A percentile compares a stretch with the other conserved stretches of the same genome.
phyloP scores from a whole-genome alignment of 257 asterid genomes.

The Rauvolfia tetraphylla region DNA sequence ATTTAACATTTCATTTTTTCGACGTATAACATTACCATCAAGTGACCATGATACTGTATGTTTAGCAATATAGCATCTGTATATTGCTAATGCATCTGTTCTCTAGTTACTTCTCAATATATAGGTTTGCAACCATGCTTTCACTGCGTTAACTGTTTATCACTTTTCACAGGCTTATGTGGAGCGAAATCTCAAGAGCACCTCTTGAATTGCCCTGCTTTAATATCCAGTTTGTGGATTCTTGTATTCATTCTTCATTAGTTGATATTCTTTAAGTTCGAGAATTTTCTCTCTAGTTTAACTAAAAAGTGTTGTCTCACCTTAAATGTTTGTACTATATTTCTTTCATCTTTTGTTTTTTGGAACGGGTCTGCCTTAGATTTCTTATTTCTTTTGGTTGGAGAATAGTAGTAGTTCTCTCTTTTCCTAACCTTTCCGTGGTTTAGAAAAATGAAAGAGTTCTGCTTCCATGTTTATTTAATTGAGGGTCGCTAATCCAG shows the following conservation, averaged over 20 bases:
- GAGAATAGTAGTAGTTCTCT: not conserved
- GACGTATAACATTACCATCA: not conserved
- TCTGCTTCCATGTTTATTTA: not conserved
- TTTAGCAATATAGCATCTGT: too few relatives aligned
- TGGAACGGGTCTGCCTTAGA: not conserved
- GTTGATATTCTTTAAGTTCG: not conserved
- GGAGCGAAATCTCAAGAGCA: conserved; percentile 53
- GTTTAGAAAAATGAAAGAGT: not conserved
- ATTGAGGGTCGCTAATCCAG: not conserved
- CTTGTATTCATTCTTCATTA: not conserved
- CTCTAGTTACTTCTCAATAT: not conserved
- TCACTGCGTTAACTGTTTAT: not conserved
- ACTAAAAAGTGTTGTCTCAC: not conserved
- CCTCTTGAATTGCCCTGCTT: conserved; percentile 34
- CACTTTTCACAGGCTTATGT: conserved; percentile 62
- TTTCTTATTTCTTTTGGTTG: not conserved
- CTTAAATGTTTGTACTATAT: not conserved
- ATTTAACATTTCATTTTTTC: not conserved
- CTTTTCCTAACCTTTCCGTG: too few relatives aligned
- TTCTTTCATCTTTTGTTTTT: not conserved
- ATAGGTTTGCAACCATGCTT: not conserved
- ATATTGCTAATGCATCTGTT: not conserved
- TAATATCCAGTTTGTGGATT: conserved; percentile 3
- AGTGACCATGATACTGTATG: not conserved
- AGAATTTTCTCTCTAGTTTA: not conserved